A percentile compares a stretch with the other conserved stretches of the same genome.
Conservation (phyloP, 768 basidiomycete genomes). For the Paxillus involutus region DNA sequence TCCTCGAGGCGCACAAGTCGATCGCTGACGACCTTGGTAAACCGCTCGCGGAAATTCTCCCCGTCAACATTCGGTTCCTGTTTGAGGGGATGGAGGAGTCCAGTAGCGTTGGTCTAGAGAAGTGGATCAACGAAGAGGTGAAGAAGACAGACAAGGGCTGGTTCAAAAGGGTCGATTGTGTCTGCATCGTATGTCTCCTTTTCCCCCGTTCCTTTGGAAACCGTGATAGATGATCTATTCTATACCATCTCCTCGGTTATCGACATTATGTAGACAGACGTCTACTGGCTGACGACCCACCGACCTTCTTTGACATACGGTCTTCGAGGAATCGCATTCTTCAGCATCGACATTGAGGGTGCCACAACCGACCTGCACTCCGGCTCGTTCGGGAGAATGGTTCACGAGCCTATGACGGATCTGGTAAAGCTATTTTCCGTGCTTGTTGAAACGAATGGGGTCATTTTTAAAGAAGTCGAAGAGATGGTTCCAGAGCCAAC, state of each 20-base stretch:
- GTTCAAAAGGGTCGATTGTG: slow-evolving; percentile 81
- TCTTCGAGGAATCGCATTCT: slow-evolving; percentile 80
- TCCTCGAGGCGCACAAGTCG: slow-evolving; percentile 71
- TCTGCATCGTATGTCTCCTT: slow-evolving; percentile 76
- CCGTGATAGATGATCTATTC: neutral
- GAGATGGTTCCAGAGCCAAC: slow-evolving; percentile 73
- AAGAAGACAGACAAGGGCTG: slow-evolving; percentile 57
- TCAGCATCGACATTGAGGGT: slow-evolving; percentile 74
- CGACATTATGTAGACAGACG: slow-evolving; percentile 59
- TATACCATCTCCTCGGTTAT: too few species aligned
- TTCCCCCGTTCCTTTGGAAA: neutral
- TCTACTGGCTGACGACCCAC: slow-evolving; percentile 84
- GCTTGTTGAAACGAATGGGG: slow-evolving; percentile 70
- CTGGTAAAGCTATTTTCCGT: slow-evolving; percentile 74
- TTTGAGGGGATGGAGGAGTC: slow-evolving; percentile 96
- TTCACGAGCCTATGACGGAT: slow-evolving; percentile 90
- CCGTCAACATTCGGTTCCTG: slow-evolving; percentile 85
- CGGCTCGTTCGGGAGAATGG: slow-evolving; percentile 77
- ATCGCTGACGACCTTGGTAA: slow-evolving; percentile 21
- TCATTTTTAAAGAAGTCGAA: slow-evolving; percentile 83
- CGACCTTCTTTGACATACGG: slow-evolving; percentile 81
- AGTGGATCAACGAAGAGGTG: slow-evolving; percentile 71
- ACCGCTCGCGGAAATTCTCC: slow-evolving; percentile 63
- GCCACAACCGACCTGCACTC: slow-evolving; percentile 87
- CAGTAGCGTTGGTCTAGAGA: slow-evolving; percentile 82